Evolutionary conservation across 116 monocot species (phyloP), one percentile per base, ranked within the genome.

Genomic region (Dioscorea cayenensis): DNA sequence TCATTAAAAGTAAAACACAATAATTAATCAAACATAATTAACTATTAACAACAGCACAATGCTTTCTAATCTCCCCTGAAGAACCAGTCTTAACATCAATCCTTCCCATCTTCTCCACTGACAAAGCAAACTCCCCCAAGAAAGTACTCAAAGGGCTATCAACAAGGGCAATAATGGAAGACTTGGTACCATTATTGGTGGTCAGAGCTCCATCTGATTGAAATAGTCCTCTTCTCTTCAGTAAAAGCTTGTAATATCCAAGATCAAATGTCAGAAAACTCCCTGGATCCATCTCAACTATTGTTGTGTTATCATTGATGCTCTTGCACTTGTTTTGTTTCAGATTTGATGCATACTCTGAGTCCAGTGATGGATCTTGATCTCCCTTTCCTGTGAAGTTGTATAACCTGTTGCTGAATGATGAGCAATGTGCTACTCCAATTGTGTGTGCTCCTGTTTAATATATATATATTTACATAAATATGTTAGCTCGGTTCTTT

Each of bases 231-330:
- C 91, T 80, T 51, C 87, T 73, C 73, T 87, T 91, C 19, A 89
- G 74, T 16, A 95, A 50, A 60, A 75, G 73, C 71, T 69, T 77
- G 83, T 89, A 95, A 83, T 95, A 95, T 10, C 83, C 71, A 20
- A 78, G 71, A 65, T 95, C 91, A 64, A 95, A 95, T 0, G 89
- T 95, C 49, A 72, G 73, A 64, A 85, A 84, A 49, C 91, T 95
- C 2, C 95, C 95, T 3, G 88, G 95, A 65, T 95, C 91, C 89
- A 95, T 91, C 67, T 91, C 95, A 1, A 78, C 86, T 49, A 92
- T 71, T 0, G 89, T 87, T n/a, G 80, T 79, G 73, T 82, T 86
- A 68, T 95, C 95, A 1, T 49, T 71, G 21, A 78, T 76, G 20
- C 28, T 38, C 68, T 60, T 81, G 89, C 91, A 91, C 64, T 89